Evolutionary conservation across 306 rosid species (phyloP), one percentile per base, ranked within the genome.

Genomic region (Hylodesmum podocarpum): DNA sequence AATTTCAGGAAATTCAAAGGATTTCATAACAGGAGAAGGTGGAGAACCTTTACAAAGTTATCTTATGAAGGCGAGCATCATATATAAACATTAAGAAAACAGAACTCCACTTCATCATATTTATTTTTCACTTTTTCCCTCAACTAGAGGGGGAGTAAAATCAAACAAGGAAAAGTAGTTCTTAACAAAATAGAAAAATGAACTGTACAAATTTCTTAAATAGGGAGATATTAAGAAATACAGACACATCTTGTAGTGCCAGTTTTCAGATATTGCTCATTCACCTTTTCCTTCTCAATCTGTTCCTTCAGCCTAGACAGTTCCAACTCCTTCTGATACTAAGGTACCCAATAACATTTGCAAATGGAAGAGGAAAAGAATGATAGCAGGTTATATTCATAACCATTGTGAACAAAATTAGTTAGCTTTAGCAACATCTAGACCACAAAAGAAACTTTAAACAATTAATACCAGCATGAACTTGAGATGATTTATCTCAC

Each of bases 321-420:
- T 77, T 95, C 98, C 80, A 87, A 80, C 86, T 90, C 98, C 86
- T 92, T 92, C 88, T 84, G 96, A 81, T 88, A 87, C 98, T 95
- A 73, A 18, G 64, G 64, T 54, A 77, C 49, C 47, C 53, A 81
- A 79, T 50, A 57, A 44, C 67, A 83, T 72, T 63, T 67, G 61
- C 55, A 64, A 65, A 64, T 22, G 68, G 57, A 57, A 57, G 55
- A 46, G 77, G 27, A 12, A 41, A 70, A 25, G 13, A 15, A 51
- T 14, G 31, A 62, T 55, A 71, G 54, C 29, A 79, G 77, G 75
- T 83, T 59, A 84, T 50, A 21, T 49, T 69, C 18, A 83, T 36
- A 59, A 61, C 71, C 39, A 58, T 28, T 15, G 33, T 19, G 7
- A 81, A 72, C 47, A 73, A 37, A 44, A 39, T 25, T 16, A 44